Evolutionary conservation across 2,329 filamentous ascomycete species (phyloP).

Genomic region (Colletotrichum aenigma): DNA sequence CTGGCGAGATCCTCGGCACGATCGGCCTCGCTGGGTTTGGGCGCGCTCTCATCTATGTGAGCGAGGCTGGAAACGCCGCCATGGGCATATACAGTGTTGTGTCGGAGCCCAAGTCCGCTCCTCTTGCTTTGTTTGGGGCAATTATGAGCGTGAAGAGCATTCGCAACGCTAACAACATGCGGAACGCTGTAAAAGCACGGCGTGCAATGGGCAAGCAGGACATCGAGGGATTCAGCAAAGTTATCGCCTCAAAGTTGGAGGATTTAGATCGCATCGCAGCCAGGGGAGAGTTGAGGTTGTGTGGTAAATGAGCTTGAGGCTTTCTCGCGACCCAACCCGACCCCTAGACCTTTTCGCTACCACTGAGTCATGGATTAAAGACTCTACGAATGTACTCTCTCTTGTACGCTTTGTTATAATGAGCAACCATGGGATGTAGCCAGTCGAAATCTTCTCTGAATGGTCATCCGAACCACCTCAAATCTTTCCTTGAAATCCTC

Average conservation of each 20-base stretch:
- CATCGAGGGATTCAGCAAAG: not conserved
- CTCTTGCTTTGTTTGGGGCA: not conserved
- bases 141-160: not conserved
- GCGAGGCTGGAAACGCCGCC: not conserved
- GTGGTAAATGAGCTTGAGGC: too few relatives aligned
- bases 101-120: not conserved
- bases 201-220: not conserved
- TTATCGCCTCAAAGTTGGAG: not conserved
- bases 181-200: not conserved
- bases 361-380: too few relatives aligned
- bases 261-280: rapidly evolving
- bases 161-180: not conserved
- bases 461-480: too few relatives aligned
- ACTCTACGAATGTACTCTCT: too few relatives aligned
- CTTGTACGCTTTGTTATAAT: too few relatives aligned
- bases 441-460: too few relatives aligned
- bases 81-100: not conserved
- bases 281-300: not conserved
- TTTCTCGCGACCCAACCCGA: too few relatives aligned
- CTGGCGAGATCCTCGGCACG: not conserved
- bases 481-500: too few relatives aligned
- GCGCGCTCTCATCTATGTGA: not conserved
- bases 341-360: too few relatives aligned
- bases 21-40: not conserved
- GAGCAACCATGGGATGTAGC: too few relatives aligned